Percentiles rank a stretch among this genome's conserved stretches.
phyloP scores from a whole-genome alignment of 768 basidiomycete genomes.

The Auriscalpium vulgare region DNA sequence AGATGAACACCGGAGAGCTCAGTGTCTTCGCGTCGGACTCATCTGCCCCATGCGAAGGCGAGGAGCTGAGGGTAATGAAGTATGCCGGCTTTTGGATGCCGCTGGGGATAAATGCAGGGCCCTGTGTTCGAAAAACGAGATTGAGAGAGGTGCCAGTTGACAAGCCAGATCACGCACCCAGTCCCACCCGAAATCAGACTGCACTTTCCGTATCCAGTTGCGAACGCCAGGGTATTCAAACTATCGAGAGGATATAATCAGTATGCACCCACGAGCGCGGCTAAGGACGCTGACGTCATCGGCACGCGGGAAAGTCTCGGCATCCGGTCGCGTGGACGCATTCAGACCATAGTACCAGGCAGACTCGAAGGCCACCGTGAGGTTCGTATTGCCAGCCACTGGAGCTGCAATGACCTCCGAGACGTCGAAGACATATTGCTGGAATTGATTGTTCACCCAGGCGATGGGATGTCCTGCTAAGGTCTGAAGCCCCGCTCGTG shows the following conservation, averaged over 20 bases:
- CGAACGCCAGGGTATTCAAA: constrained; percentile 44
- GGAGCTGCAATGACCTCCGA: constrained; percentile 31
- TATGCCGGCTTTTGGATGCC: constrained; percentile 52
- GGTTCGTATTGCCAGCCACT: constrained; percentile 27
- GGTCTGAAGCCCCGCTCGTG: constrained; percentile 25
- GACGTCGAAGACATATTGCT: constrained; percentile 46
- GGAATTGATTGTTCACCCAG: constrained; percentile 53
- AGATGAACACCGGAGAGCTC: constrained; percentile 12
- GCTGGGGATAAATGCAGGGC: constrained; percentile 48
- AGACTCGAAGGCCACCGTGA: constrained; percentile 46
- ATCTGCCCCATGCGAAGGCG: not conserved
- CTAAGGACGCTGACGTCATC: constrained; percentile 10
- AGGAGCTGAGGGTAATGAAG: constrained; percentile 31
- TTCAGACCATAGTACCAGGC: constrained; percentile 48
- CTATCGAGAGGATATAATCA: constrained; percentile 17
- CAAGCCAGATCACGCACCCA: not conserved
- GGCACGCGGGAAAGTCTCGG: constrained; percentile 33
- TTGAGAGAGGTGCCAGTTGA: not conserved
- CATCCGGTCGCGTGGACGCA: constrained; percentile 40
- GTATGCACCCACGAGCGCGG: constrained; percentile 17
- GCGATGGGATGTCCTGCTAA: constrained; percentile 43
- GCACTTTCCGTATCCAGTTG: constrained; percentile 41
- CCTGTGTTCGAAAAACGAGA: constrained; percentile 22
- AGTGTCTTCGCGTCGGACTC: not conserved
- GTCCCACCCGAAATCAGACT: constrained; percentile 55